Evolutionary conservation across 768 basidiomycete species (phyloP), one percentile per base, ranked within the genome.

Genomic region (Auricularia sp.): DNA sequence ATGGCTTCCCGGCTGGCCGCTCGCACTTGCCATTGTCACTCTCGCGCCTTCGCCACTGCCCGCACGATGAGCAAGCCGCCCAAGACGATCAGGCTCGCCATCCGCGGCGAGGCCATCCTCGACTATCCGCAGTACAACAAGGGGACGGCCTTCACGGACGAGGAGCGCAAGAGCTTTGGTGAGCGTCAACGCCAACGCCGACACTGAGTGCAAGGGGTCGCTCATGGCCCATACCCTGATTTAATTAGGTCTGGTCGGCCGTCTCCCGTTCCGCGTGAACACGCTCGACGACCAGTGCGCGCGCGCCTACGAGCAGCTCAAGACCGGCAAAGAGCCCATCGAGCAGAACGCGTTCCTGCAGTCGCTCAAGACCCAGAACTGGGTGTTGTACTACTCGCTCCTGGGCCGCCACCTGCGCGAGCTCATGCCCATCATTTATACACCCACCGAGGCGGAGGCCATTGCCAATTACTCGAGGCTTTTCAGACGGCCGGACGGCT

Each of bases 381-480:
- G 85, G 84, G 86, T 88, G 1, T 77, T 94, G 23, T 94, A 90
- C 76, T 93, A 88, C 73, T 78, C 82, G 3, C 76, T 96, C 16
- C 70, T 89, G 18, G 70, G 77, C 21, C 76, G 78, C 53, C 79
- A 90, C 70, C 74, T 90, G 62, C 77, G 78, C 62, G 87, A 89
- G 70, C 75, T 88, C 59, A 78, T 87, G 33, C 81, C 81, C 58
- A 85, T 93, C 66, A 86, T 93, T 63, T 93, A 93, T 68, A 94
- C 91, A 0, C 90, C 91, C 3, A 90, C 89, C 3, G 83, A 87
- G 80, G 89, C 87, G 3, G 87, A 91, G 59, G 91, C 91, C 0
- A 93, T 93, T 64, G 77, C 86, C 10, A 83, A 88, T 64, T 94
- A 93, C 72, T 93, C 91, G 0, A 88, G 91, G 72, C 77, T 93